These are phyloP conservation scores for Alternaria consortialis DNA, from an alignment of 2,329 filamentous ascomycete genomes.

Conservation along the genomic window DNA sequence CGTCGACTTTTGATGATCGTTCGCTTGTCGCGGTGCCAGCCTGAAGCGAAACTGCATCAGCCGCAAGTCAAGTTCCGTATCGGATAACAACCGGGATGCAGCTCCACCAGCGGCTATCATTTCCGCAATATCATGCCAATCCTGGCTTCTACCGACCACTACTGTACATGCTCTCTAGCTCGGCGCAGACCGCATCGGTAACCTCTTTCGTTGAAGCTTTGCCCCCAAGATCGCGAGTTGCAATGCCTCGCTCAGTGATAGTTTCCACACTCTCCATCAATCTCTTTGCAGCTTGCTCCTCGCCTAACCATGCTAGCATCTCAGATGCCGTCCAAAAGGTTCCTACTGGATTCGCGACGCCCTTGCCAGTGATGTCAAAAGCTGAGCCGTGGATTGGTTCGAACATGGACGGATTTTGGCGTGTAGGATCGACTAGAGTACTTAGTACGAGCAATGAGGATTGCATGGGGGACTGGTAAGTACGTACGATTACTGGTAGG, in stretches of 20 bases:
- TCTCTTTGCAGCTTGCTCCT: constrained; percentile 60
- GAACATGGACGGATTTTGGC: constrained; percentile 68
- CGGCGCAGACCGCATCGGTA: constrained; percentile 54
- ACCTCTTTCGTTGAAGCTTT: constrained; percentile 53
- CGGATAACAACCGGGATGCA: background rate
- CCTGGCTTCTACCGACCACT: background rate
- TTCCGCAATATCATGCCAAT: background rate
- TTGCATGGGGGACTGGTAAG: too few relatives aligned
- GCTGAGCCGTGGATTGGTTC: constrained; percentile 69
- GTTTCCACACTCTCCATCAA: constrained; percentile 64
- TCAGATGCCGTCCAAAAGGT: constrained; percentile 68
- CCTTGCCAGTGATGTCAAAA: constrained; percentile 67
- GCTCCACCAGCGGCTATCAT: background rate
- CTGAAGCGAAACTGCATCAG: background rate
- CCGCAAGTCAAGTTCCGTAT: background rate
- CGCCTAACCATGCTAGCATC: constrained; percentile 67
- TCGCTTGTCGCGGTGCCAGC: background rate
- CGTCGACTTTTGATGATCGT: background rate
- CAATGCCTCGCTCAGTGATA: constrained; percentile 62
- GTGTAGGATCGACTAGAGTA: constrained; percentile 65
- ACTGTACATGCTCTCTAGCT: constrained; percentile 42
- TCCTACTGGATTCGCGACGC: constrained; percentile 65
- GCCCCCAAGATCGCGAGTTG: constrained; percentile 65
- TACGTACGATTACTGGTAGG: constrained; percentile 67
- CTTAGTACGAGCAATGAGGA: background rate